phyloP scores from a whole-genome alignment of 495 filamentous ascomycete species.

The Trichoderma reesei region DNA sequence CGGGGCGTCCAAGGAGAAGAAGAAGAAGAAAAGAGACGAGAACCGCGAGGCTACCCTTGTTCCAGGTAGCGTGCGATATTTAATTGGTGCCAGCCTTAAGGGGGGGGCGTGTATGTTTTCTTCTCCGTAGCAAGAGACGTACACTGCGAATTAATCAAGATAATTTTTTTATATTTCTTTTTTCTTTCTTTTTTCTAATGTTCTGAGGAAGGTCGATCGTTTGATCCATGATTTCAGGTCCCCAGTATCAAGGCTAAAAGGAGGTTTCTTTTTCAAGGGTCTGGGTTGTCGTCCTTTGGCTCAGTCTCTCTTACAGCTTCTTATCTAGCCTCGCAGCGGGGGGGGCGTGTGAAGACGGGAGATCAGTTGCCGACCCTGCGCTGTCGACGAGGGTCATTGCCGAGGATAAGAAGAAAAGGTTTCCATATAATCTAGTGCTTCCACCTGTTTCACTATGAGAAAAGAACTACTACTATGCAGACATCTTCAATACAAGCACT shows the following conservation, averaged over 20 bases:
- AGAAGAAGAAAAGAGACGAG: not conserved
- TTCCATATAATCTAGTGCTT: too few relatives aligned
- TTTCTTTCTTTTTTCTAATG: too few relatives aligned
- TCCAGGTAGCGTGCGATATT: slow-evolving; percentile 4
- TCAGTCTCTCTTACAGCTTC: not conserved
- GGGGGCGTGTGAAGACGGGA: too few relatives aligned
- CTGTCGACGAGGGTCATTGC: not conserved
- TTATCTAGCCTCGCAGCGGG: not conserved
- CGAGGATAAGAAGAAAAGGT: too few relatives aligned
- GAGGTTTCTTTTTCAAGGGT: not conserved
- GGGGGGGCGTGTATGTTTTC: not conserved
- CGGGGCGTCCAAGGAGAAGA: not conserved
- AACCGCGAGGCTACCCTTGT: not conserved
- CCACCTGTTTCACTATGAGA: too few relatives aligned
- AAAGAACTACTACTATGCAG: too few relatives aligned
- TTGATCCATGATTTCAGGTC: not conserved
- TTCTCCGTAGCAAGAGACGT: not conserved
- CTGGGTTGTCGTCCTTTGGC: too few relatives aligned
- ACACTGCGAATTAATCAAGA: not conserved
- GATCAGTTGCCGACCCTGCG: not conserved
- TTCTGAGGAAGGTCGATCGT: too few relatives aligned
- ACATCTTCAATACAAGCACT: too few relatives aligned
- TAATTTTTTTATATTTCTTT: too few relatives aligned
- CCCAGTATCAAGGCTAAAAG: not conserved
- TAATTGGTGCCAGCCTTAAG: not conserved